Conservation (phyloP, 2,329 filamentous ascomycete genomes). For the Gnomoniopsis smithogilvyi region DNA sequence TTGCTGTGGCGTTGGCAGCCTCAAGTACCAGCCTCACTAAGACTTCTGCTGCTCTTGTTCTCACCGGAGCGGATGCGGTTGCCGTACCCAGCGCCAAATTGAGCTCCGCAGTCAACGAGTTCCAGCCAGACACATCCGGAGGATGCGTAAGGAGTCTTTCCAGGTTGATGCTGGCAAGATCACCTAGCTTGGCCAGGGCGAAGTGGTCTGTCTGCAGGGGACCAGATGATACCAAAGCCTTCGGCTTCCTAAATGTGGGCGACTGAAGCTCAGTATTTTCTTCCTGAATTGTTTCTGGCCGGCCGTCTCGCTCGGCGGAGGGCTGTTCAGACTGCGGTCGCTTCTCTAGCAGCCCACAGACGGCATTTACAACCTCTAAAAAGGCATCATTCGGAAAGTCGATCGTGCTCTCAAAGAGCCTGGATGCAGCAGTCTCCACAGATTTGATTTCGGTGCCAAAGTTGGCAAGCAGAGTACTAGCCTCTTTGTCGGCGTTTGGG, state of each 20-base stretch:
- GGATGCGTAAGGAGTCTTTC: constrained; percentile 67
- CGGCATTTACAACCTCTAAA: constrained; percentile 68
- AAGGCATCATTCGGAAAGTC: constrained; percentile 88
- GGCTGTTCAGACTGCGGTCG: constrained; percentile 22
- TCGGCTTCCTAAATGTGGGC: constrained; percentile 39
- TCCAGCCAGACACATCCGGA: constrained; percentile 73
- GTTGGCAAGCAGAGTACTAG: constrained; percentile 54
- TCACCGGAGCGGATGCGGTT: constrained; percentile 47
- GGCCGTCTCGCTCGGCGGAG: constrained; percentile 27
- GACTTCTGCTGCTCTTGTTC: constrained; percentile 61
- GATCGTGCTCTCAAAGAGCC: constrained; percentile 86
- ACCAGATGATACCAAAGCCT: constrained; percentile 42
- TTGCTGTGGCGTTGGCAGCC: constrained; percentile 52
- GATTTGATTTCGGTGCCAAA: constrained; percentile 80
- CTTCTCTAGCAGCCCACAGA: constrained; percentile 66
- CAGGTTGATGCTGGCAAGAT: constrained; percentile 71
- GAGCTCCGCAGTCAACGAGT: constrained; percentile 56
- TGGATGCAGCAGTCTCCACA: constrained; percentile 81
- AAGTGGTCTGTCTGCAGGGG: constrained; percentile 63
- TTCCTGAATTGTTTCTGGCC: constrained; percentile 34
- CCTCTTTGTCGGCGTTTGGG: constrained; percentile 48
- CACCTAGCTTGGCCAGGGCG: constrained; percentile 70
- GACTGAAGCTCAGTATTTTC: constrained; percentile 29
- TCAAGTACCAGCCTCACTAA: constrained; percentile 57
- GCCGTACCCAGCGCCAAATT: constrained; percentile 47